These are phyloP conservation scores for Kodamaea sp. DNA, from an alignment of 1,139 yeast genomes.

Conservation along the genomic window DNA sequence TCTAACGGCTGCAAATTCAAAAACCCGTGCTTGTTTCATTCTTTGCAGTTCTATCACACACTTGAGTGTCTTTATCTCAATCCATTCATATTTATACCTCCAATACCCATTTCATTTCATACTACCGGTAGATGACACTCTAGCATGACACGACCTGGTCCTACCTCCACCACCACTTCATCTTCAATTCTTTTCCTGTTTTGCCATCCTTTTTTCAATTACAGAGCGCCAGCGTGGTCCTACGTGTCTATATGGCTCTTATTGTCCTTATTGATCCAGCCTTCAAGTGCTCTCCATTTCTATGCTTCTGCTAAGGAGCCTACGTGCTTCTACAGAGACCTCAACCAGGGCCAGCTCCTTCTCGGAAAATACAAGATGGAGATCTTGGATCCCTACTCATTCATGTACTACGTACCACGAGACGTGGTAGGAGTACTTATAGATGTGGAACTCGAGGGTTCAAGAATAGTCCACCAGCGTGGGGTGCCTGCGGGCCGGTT, in stretches of 20 bases:
- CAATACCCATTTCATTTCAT: too few relatives aligned
- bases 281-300: slow-evolving; percentile 40
- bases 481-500: slow-evolving; percentile 62
- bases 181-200: background rate
- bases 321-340: slow-evolving; percentile 67
- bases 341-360: slow-evolving; percentile 58
- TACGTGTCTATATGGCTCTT: too few relatives aligned
- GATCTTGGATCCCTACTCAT: slow-evolving; percentile 47
- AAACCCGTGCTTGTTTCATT: too few relatives aligned
- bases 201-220: background rate
- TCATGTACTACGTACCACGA: slow-evolving; percentile 45
- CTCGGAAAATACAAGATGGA: slow-evolving; percentile 62
- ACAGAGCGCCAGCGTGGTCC: too few relatives aligned
- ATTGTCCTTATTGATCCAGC: too few relatives aligned
- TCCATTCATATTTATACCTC: too few relatives aligned
- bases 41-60: too few relatives aligned
- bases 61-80: too few relatives aligned
- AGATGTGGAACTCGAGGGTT: slow-evolving; percentile 61
- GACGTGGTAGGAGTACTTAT: slow-evolving; percentile 40
- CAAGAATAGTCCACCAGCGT: slow-evolving; percentile 67
- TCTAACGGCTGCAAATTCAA: too few relatives aligned
- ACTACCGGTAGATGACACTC: too few relatives aligned
- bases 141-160: too few relatives aligned
- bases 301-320: slow-evolving; percentile 59
- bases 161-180: too few relatives aligned